phyloP scores from a whole-genome alignment of 179 eudicot genomes.

The Spergularia azorica region DNA sequence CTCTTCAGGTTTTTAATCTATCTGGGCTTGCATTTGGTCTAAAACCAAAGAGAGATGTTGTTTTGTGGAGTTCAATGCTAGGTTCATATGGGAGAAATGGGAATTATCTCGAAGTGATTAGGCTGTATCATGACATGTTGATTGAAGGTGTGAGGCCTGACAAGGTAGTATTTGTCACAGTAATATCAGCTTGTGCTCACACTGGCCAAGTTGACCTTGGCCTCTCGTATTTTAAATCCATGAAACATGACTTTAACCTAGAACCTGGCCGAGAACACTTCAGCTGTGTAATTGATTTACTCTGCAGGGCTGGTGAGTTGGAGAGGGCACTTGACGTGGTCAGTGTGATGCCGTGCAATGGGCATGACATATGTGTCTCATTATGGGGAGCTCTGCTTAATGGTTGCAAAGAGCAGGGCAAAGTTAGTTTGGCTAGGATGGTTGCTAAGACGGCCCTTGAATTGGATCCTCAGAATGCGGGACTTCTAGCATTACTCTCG shows the following conservation, averaged over 20 bases:
- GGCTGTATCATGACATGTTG: constrained; percentile 52
- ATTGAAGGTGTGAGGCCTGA: constrained; percentile 60
- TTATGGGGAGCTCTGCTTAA: constrained; percentile 76
- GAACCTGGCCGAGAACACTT: constrained; percentile 63
- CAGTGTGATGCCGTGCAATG: constrained; percentile 38
- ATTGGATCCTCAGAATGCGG: constrained; percentile 58
- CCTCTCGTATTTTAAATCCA: constrained; percentile 50
- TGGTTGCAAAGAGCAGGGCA: constrained; percentile 57
- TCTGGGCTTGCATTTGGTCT: constrained; percentile 40
- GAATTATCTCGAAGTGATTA: constrained; percentile 40
- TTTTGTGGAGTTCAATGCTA: constrained; percentile 76
- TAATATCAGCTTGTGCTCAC: constrained; percentile 73
- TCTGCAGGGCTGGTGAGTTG: constrained; percentile 68
- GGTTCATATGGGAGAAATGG: constrained; percentile 69
- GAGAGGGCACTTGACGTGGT: constrained; percentile 59
- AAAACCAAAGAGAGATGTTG: constrained; percentile 48
- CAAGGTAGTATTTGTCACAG: constrained; percentile 60
- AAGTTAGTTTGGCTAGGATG: constrained; percentile 55
- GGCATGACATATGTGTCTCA: constrained; percentile 37
- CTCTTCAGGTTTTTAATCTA: constrained; percentile 47
- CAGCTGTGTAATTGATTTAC: constrained; percentile 67
- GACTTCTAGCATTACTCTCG: constrained; percentile 55
- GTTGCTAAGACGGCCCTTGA: constrained; percentile 69
- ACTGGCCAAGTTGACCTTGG: constrained; percentile 70
- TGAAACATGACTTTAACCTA: constrained; percentile 51